Conservation (phyloP, 2,329 filamentous ascomycete species). For the Hypocreales sp. region DNA sequence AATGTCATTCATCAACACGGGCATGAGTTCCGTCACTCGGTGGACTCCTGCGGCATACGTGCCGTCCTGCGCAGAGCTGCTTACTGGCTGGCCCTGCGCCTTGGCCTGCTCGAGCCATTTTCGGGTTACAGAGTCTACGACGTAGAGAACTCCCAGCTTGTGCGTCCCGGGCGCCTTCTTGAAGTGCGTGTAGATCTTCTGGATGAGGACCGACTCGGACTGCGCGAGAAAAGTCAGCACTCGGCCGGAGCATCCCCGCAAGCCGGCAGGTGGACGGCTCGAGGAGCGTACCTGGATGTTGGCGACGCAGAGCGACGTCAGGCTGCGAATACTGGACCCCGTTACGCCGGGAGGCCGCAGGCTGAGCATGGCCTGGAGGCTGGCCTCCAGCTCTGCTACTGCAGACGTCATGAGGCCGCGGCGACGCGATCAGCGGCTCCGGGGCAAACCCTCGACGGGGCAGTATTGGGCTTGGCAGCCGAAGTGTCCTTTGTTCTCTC, state of each 20-base stretch:
- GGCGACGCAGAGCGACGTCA: slow-evolving; percentile 75
- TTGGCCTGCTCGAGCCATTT: slow-evolving; percentile 97
- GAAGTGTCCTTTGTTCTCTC: too few species aligned
- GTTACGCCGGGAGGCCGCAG: slow-evolving; percentile 91
- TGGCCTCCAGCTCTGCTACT: slow-evolving; percentile 80
- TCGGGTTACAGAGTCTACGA: slow-evolving; percentile 98
- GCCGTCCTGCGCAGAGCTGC: slow-evolving; percentile 70
- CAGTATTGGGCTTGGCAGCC: too few species aligned
- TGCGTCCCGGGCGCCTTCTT: slow-evolving; percentile 88
- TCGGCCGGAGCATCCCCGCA: background rate
- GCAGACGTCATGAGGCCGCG: slow-evolving; percentile 51
- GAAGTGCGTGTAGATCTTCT: slow-evolving; percentile 94
- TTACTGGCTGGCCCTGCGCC: slow-evolving; percentile 66
- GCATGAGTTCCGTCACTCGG: slow-evolving; percentile 90
- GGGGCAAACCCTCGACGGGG: too few species aligned
- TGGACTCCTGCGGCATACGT: slow-evolving; percentile 91
- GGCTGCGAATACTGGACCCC: slow-evolving; percentile 74
- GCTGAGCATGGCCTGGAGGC: slow-evolving; percentile 79
- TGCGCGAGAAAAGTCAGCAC: slow-evolving; percentile 18
- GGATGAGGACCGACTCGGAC: slow-evolving; percentile 89
- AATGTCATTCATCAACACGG: slow-evolving; percentile 90
- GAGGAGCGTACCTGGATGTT: slow-evolving; percentile 63
- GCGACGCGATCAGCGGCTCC: slow-evolving; percentile 4
- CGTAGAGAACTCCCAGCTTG: slow-evolving; percentile 98
- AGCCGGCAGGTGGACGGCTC: background rate